A percentile compares a stretch with the other conserved stretches of the same genome.
phyloP scores from a whole-genome alignment of 352 stramenopile genomes.

The Peronospora farinosa region DNA sequence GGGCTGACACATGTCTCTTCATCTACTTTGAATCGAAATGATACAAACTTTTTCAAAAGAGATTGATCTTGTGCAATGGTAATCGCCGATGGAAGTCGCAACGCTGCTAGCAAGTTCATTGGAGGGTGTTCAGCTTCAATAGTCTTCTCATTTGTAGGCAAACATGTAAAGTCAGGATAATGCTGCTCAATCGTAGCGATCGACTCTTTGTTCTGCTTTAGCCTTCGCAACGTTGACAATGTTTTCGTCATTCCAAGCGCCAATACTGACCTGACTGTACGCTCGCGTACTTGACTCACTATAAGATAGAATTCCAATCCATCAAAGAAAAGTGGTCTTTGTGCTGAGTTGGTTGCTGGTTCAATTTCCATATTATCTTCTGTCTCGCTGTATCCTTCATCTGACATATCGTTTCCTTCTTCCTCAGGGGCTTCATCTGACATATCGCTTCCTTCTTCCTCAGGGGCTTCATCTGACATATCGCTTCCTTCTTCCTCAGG shows the following conservation, averaged over 20 bases:
- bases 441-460: no score
- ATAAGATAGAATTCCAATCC: slow-evolving; percentile 63
- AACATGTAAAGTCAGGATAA: slow-evolving; percentile 66
- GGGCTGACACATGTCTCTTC: slow-evolving; percentile 1
- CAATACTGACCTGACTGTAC: slow-evolving; percentile 33
- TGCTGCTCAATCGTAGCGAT: slow-evolving; percentile 49
- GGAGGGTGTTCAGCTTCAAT: slow-evolving; percentile 8
- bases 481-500: slow-evolving; percentile 29
- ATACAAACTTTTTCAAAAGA: slow-evolving; percentile 1
- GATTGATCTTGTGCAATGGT: slow-evolving; percentile 16
- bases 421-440: no score
- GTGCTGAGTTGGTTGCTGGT: slow-evolving; percentile 6
- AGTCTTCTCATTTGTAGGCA: slow-evolving; percentile 20
- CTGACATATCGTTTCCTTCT: no score
- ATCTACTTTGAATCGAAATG: slow-evolving; percentile 6
- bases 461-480: no score
- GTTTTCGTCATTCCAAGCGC: slow-evolving; percentile 38
- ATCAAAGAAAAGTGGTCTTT: slow-evolving; percentile 42
- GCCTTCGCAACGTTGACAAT: slow-evolving; percentile 22
- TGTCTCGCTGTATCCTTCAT: slow-evolving; percentile 20
- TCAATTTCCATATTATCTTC: slow-evolving; percentile 6
- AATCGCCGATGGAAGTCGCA: slow-evolving; percentile 21
- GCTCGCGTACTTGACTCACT: slow-evolving; percentile 37
- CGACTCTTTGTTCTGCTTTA: slow-evolving; percentile 38
- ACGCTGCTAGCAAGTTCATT: slow-evolving; percentile 28